Conservation (phyloP, 2,329 filamentous ascomycete species). For the Pleurostoma richardsiae region DNA sequence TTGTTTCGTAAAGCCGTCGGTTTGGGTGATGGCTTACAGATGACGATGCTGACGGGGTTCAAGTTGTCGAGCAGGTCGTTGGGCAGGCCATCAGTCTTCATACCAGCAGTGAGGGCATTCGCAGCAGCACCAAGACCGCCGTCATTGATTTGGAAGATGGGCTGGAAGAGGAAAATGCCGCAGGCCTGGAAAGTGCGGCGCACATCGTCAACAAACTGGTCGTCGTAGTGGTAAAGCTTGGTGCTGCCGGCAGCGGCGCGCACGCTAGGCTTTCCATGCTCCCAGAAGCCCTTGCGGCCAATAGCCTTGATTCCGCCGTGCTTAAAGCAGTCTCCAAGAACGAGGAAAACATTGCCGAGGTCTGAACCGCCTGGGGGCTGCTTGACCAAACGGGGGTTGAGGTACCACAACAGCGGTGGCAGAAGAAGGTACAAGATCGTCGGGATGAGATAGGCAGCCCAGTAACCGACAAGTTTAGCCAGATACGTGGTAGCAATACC, state of each 20-base stretch:
- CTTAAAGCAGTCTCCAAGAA: conserved; percentile 32
- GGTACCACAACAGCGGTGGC: conserved; percentile 33
- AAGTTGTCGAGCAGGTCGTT: conserved; percentile 46
- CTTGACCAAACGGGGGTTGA: conserved; percentile 34
- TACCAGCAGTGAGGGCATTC: conserved; percentile 40
- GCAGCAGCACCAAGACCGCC: conserved; percentile 45
- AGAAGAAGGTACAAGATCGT: conserved; percentile 34
- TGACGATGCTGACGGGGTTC: conserved; percentile 43
- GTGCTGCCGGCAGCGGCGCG: conserved; percentile 36
- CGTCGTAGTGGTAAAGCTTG: conserved; percentile 48
- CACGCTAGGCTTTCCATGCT: conserved; percentile 51
- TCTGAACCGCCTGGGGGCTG: conserved; percentile 40
- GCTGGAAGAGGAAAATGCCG: conserved; percentile 54
- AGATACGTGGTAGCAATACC: conserved; percentile 46
- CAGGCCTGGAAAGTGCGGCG: conserved; percentile 53
- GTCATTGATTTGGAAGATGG: conserved; percentile 38
- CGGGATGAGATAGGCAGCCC: conserved; percentile 35
- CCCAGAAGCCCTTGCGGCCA: conserved; percentile 49
- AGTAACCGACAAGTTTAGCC: conserved; percentile 46
- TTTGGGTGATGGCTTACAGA: conserved; percentile 5
- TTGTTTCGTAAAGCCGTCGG: background rate
- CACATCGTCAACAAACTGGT: conserved; percentile 63
- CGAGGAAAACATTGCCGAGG: conserved; percentile 33
- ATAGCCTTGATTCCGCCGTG: conserved; percentile 31
- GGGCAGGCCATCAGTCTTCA: conserved; percentile 42